Evolutionary conservation across 768 basidiomycete genomes (phyloP).

Genomic region (Tulasnella sp.): DNA sequence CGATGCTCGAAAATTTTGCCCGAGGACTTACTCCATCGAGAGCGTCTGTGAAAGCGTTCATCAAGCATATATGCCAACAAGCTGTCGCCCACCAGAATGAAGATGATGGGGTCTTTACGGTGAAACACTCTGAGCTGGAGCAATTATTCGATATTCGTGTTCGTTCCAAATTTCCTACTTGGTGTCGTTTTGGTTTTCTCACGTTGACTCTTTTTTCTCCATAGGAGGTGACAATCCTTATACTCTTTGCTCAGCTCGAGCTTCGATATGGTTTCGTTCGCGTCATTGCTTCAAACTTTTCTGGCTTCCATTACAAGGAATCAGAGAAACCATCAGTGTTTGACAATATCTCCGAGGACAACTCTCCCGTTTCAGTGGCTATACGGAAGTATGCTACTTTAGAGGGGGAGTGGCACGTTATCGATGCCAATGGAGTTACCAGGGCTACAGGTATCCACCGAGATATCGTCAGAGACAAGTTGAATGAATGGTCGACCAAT

Average conservation of each 20-base stretch:
- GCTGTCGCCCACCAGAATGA: constrained; percentile 10
- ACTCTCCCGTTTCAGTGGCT: constrained; percentile 25
- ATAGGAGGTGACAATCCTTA: constrained; percentile 32
- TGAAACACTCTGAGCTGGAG: constrained; percentile 14
- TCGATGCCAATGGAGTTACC: constrained; percentile 29
- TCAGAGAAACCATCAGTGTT: constrained; percentile 12
- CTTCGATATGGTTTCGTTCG: constrained; percentile 34
- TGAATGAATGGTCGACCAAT: constrained; percentile 32
- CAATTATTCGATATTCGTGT: constrained; percentile 31
- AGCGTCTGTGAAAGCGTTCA: constrained; percentile 19
- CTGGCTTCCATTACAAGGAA: constrained; percentile 30
- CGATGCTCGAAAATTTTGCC: constrained; percentile 36
- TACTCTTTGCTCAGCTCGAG: constrained; percentile 38
- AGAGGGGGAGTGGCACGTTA: constrained; percentile 22
- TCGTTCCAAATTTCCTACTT: too few species aligned
- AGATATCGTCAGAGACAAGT: constrained; percentile 25
- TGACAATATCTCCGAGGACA: constrained; percentile 25
- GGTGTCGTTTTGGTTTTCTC: background rate
- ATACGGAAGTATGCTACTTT: constrained; percentile 27
- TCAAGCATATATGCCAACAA: constrained; percentile 17
- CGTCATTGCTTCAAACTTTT: constrained; percentile 36
- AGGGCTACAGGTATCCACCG: constrained; percentile 24
- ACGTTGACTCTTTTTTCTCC: background rate
- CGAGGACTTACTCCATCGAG: constrained; percentile 37
- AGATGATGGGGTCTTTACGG: constrained; percentile 16